Evolutionary conservation across 495 filamentous ascomycete genomes (phyloP).

Genomic region (Clavariopsis aquatica): DNA sequence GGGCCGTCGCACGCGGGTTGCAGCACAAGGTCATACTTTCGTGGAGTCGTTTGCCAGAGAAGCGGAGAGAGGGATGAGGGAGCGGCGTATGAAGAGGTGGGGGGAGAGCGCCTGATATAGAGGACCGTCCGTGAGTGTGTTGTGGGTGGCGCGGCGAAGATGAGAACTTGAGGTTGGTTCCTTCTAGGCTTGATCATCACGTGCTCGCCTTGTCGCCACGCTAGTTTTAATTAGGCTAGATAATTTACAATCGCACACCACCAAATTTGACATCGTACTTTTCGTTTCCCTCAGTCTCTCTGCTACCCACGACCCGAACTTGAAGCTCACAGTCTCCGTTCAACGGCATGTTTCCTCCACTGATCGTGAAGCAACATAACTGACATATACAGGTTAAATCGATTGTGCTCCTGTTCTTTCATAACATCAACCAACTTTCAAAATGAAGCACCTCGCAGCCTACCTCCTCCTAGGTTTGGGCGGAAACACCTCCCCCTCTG

Average conservation of each 20-base stretch:
- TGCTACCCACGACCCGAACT: constrained; percentile 54
- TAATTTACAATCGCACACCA: neutral
- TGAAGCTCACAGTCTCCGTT: constrained; percentile 84
- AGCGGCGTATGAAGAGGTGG: neutral
- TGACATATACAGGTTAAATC: constrained; percentile 65
- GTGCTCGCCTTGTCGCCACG: too few species aligned
- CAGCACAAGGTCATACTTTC: constrained; percentile 7
- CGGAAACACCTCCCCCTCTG: constrained; percentile 88
- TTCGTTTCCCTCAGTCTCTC: constrained; percentile 6
- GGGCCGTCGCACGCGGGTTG: constrained; percentile 25
- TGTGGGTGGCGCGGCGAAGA: constrained; percentile 2
- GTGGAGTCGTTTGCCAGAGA: neutral
- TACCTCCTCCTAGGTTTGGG: constrained; percentile 95
- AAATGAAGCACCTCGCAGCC: constrained; percentile 99
- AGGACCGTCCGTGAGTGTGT: neutral
- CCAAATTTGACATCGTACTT: neutral
- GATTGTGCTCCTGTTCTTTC: constrained; percentile 85
- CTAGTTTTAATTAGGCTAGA: constrained; percentile 1
- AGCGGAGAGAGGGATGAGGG: neutral
- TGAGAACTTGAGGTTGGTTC: too few species aligned
- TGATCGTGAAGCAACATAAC: neutral
- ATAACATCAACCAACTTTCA: constrained; percentile 48
- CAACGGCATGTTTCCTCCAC: constrained; percentile 49
- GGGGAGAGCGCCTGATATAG: constrained; percentile 12
- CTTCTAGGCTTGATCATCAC: too few species aligned